A percentile compares a stretch with the other conserved stretches of the same genome.
Evolutionary conservation across 257 asterid genomes (phyloP).

Genomic region (Nicotiana sylvestris): DNA sequence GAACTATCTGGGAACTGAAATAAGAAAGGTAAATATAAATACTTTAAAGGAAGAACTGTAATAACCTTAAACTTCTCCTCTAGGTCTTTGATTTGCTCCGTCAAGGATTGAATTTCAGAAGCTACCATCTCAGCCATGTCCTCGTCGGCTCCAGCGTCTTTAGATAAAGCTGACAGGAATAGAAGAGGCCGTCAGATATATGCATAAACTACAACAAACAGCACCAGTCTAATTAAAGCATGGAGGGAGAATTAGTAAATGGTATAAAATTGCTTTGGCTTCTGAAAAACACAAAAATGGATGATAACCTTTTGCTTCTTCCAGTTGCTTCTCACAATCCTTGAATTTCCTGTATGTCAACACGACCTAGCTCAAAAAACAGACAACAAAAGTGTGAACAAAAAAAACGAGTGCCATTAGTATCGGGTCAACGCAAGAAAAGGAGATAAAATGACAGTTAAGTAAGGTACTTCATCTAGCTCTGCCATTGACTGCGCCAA

Average conservation of each 20-base stretch:
- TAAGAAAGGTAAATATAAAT: neutral
- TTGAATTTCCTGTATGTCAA: slow-evolving; percentile 58
- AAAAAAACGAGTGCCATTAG: neutral
- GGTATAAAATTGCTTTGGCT: neutral
- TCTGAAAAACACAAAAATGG: slow-evolving; percentile 10
- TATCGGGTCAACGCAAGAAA: neutral
- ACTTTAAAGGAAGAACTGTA: neutral
- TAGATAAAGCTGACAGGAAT: slow-evolving; percentile 55
- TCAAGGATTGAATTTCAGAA: slow-evolving; percentile 71
- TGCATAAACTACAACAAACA: neutral
- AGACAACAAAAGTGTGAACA: slow-evolving; percentile 5
- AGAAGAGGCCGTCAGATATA: slow-evolving; percentile 9
- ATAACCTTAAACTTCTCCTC: slow-evolving; percentile 80
- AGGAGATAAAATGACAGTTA: slow-evolving; percentile 13
- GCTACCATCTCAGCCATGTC: slow-evolving; percentile 93
- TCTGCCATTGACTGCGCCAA: slow-evolving; percentile 89
- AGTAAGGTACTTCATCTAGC: slow-evolving; percentile 76
- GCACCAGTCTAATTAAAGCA: neutral
- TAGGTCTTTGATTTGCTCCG: slow-evolving; percentile 49
- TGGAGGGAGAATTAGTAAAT: neutral
- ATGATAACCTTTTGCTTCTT: slow-evolving; percentile 77
- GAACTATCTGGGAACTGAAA: neutral
- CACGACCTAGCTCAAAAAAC: slow-evolving; percentile 64
- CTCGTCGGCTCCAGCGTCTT: slow-evolving; percentile 73
- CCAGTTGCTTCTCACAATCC: slow-evolving; percentile 80